Percentiles rank a stretch among this genome's conserved stretches.
Conservation (phyloP, 257 asterid species). For the Coffea eugenioides region DNA sequence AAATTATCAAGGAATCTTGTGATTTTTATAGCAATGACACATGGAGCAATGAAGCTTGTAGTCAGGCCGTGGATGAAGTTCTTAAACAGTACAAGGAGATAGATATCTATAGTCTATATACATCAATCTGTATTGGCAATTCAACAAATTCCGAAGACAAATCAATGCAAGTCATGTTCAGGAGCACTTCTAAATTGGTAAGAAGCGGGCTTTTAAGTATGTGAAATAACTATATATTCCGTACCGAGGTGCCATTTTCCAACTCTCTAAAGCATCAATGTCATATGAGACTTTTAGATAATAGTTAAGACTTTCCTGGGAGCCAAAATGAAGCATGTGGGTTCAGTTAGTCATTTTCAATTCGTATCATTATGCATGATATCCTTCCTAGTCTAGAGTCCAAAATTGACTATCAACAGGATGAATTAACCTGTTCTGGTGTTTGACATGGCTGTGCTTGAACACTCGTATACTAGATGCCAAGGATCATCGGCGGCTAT, state of each 20-base stretch:
- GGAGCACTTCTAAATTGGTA: constrained; percentile 58
- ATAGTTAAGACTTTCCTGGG: neutral
- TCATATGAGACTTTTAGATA: too few species aligned
- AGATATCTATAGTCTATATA: constrained; percentile 84
- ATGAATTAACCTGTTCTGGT: neutral
- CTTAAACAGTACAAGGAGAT: constrained; percentile 67
- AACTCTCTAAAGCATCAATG: neutral
- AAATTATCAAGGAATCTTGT: constrained; percentile 51
- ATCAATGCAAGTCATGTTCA: constrained; percentile 32
- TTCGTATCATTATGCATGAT: neutral
- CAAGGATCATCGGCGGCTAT: constrained; percentile 72
- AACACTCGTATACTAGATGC: constrained; percentile 43
- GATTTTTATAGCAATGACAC: constrained; percentile 61
- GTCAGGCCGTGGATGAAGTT: constrained; percentile 55
- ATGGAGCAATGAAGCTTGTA: constrained; percentile 54
- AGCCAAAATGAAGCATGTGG: neutral
- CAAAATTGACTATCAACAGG: neutral
- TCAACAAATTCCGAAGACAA: constrained; percentile 28
- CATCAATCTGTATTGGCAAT: constrained; percentile 57
- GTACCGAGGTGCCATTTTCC: neutral
- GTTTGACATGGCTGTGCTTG: constrained; percentile 14
- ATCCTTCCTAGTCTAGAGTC: neutral
- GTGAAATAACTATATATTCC: neutral
- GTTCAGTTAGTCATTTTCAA: too few species aligned
- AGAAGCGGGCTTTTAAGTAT: constrained; percentile 2